A percentile compares a stretch with the other conserved stretches of the same genome.
These are phyloP conservation scores for Fusarium bactridioides DNA, from an alignment of 2,329 filamentous ascomycete species.

Conservation along the genomic window DNA sequence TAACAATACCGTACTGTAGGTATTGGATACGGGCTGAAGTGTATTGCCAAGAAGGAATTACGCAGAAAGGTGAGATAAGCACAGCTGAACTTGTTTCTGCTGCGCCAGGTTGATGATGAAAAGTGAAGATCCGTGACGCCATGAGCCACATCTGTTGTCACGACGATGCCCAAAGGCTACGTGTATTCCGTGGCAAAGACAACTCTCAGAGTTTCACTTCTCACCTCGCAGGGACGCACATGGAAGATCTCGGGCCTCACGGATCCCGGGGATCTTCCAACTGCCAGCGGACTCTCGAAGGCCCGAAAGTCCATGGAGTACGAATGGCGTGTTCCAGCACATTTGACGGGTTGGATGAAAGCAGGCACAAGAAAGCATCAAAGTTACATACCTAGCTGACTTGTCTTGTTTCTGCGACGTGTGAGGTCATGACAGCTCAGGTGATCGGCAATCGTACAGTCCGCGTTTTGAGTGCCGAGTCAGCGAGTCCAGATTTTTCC, in stretches of 20 bases:
- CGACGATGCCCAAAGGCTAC: constrained; percentile 10
- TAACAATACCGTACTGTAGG: background rate
- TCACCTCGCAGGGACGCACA: background rate
- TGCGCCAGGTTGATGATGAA: constrained; percentile 30
- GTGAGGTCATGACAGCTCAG: constrained; percentile 20
- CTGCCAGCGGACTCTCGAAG: constrained; percentile 15
- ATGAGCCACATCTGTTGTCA: constrained; percentile 19
- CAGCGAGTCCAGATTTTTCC: constrained; percentile 4
- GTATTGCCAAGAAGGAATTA: constrained; percentile 16
- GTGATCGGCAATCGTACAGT: constrained; percentile 18
- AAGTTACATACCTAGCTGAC: background rate
- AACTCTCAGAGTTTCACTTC: background rate
- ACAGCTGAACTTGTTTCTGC: constrained; percentile 3
- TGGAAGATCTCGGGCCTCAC: constrained; percentile 12
- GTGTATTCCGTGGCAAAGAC: constrained; percentile 19
- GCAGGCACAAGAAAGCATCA: background rate
- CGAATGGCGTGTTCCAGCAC: background rate
- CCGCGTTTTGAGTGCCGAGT: constrained; percentile 11
- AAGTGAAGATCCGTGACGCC: constrained; percentile 24
- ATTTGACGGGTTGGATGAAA: background rate
- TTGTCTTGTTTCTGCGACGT: constrained; percentile 1
- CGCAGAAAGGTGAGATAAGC: constrained; percentile 7
- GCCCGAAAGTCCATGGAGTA: constrained; percentile 18
- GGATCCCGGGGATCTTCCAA: background rate
- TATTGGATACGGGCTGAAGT: background rate